Evolutionary conservation across 2,329 filamentous ascomycete genomes (phyloP).

Genomic region (Aspergillus felis): DNA sequence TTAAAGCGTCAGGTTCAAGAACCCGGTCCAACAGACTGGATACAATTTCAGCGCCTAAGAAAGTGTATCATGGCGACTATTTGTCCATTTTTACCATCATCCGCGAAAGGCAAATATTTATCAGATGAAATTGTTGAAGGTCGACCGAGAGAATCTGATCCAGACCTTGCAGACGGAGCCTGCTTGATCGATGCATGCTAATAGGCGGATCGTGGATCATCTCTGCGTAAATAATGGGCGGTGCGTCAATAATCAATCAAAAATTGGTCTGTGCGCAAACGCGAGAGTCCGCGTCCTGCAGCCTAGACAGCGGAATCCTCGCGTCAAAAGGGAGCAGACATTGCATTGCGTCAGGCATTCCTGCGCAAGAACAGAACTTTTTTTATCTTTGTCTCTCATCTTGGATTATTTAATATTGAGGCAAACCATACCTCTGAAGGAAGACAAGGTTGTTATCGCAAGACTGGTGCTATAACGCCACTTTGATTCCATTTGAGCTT

Average conservation of each 20-base stretch:
- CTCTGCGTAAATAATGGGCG: too few species aligned
- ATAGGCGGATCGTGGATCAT: too few species aligned
- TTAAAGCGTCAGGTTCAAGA: background rate
- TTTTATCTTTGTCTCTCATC: background rate
- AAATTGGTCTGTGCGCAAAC: constrained; percentile 30
- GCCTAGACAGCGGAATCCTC: background rate
- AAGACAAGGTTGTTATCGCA: background rate
- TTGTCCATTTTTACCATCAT: too few species aligned
- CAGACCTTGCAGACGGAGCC: too few species aligned
- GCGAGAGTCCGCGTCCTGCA: constrained; percentile 29
- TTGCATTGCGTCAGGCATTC: background rate
- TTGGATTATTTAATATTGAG: background rate
- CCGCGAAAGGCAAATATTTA: too few species aligned
- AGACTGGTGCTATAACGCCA: background rate
- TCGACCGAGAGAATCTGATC: too few species aligned
- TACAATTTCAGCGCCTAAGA: too few species aligned
- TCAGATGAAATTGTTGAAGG: too few species aligned
- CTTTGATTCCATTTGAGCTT: background rate
- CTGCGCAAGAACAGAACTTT: background rate
- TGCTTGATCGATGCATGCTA: too few species aligned
- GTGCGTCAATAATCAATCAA: constrained; percentile 15
- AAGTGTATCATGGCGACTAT: too few species aligned
- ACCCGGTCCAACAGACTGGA: too few species aligned
- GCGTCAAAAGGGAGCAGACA: background rate
- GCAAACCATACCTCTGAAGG: background rate